These are phyloP conservation scores for Lasiosphaeria miniovina DNA, from an alignment of 495 filamentous ascomycete species.

Conservation along the genomic window DNA sequence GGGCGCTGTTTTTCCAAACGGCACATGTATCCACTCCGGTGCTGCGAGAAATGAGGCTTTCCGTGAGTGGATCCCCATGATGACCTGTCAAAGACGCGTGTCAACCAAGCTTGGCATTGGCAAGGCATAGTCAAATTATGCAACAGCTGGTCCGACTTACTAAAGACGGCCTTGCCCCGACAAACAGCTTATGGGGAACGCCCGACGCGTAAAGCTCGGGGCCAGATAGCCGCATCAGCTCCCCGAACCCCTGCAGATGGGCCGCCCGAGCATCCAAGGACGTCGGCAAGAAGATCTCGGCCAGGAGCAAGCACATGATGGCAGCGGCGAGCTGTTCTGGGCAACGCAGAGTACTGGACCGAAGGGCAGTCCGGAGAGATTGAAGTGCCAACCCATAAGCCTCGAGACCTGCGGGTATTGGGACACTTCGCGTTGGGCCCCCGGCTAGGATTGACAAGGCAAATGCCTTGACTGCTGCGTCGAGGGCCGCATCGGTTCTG, in stretches of 20 bases:
- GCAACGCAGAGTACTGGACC: constrained; percentile 9
- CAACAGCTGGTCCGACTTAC: constrained; percentile 17
- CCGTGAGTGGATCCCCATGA: constrained; percentile 18
- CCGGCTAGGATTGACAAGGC: constrained; percentile 25
- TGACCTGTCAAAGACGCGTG: constrained; percentile 7
- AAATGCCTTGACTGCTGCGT: constrained; percentile 31
- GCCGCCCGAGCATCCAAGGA: constrained; percentile 22
- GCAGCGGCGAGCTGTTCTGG: constrained; percentile 26
- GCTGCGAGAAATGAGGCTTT: constrained; percentile 27
- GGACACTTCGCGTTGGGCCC: constrained; percentile 5
- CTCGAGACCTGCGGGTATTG: constrained; percentile 17
- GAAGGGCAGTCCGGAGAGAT: constrained; percentile 24
- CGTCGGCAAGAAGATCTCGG: constrained; percentile 32
- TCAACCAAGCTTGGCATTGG: background rate
- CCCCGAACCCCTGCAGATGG: constrained; percentile 31
- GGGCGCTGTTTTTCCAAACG: constrained; percentile 26
- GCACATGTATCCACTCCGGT: constrained; percentile 27
- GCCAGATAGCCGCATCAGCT: constrained; percentile 27
- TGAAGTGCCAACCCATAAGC: constrained; percentile 30
- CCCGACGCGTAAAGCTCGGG: constrained; percentile 26
- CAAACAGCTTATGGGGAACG: constrained; percentile 33
- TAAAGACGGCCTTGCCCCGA: constrained; percentile 34
- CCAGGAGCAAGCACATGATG: constrained; percentile 38
- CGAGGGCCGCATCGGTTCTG: constrained; percentile 16
- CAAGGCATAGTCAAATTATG: background rate